Evolutionary conservation across 129 eudicot genomes (phyloP).

Genomic region (Deinandra increscens): DNA sequence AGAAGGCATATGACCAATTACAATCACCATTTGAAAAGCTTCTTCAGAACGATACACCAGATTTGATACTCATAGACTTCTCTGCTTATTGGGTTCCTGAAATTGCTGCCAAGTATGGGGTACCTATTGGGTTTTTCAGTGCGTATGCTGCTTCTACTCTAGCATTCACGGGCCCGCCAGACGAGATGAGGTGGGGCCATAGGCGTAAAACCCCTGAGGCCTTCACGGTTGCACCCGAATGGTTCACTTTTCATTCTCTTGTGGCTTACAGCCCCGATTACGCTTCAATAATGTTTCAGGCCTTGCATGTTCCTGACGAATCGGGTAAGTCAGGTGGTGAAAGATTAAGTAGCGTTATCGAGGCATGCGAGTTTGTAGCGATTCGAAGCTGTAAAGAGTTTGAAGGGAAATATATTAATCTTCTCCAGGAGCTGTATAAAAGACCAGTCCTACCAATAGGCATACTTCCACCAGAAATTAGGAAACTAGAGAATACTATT

Average conservation of each 20-base stretch:
- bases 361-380: no score
- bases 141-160: conserved; percentile 48
- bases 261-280: conserved; percentile 40
- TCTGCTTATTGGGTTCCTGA: conserved; percentile 44
- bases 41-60: conserved; percentile 33
- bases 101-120: conserved; percentile 42
- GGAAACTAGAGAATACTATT: no score
- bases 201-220: conserved; percentile 30
- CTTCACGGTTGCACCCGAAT: conserved; percentile 34
- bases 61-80: conserved; percentile 48
- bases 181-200: conserved; percentile 36
- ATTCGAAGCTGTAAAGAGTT: no score
- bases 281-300: conserved; percentile 27
- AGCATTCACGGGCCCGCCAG: conserved; percentile 48
- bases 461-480: no score
- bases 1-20: no score
- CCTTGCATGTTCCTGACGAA: conserved; percentile 28
- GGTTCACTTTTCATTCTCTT: conserved; percentile 41
- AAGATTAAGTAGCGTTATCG: no score
- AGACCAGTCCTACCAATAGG: no score
- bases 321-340: conserved; percentile 45
- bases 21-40: conserved; percentile 37
- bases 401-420: no score
- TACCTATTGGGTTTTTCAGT: conserved; percentile 47
- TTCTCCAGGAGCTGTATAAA: no score